Conservation (phyloP, 2,329 filamentous ascomycete genomes). For the Calycina herbarum region DNA sequence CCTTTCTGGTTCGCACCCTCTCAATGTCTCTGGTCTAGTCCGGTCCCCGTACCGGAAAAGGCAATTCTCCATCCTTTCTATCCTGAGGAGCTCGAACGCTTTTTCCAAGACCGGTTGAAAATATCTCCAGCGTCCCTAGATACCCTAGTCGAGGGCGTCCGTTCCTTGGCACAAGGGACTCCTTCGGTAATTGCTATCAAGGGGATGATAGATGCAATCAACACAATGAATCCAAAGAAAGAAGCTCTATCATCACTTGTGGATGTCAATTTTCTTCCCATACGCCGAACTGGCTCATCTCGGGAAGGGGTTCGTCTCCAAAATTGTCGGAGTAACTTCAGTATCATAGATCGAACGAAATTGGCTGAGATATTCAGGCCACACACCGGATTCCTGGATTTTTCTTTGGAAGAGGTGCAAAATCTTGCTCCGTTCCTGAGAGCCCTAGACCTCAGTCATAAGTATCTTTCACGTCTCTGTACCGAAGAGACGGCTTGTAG, state of each 20-base stretch:
- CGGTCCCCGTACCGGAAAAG: slow-evolving; percentile 22
- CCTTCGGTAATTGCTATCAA: slow-evolving; percentile 15
- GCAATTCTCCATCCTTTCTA: slow-evolving; percentile 17
- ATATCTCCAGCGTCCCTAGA: slow-evolving; percentile 22
- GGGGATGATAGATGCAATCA: slow-evolving; percentile 23
- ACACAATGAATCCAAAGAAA: slow-evolving; percentile 16
- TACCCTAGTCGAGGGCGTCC: slow-evolving; percentile 21
- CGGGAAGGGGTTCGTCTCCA: neutral
- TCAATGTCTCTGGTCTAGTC: slow-evolving; percentile 25
- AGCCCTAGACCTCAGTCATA: slow-evolving; percentile 12
- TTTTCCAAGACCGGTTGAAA: slow-evolving; percentile 20
- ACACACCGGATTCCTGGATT: slow-evolving; percentile 16
- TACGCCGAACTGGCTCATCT: neutral
- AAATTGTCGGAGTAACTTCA: slow-evolving; percentile 12
- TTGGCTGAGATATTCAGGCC: slow-evolving; percentile 18
- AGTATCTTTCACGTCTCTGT: slow-evolving; percentile 3
- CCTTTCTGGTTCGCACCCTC: slow-evolving; percentile 24
- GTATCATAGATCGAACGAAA: slow-evolving; percentile 17
- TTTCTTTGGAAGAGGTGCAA: slow-evolving; percentile 19
- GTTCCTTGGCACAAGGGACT: slow-evolving; percentile 9
- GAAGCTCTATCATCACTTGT: slow-evolving; percentile 10
- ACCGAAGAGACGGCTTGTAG: neutral
- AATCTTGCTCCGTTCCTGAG: slow-evolving; percentile 18
- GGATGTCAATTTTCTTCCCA: slow-evolving; percentile 18
- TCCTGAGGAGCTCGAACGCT: slow-evolving; percentile 10